phyloP scores from a whole-genome alignment of 352 stramenopile species.

The Porosira glacialis region DNA sequence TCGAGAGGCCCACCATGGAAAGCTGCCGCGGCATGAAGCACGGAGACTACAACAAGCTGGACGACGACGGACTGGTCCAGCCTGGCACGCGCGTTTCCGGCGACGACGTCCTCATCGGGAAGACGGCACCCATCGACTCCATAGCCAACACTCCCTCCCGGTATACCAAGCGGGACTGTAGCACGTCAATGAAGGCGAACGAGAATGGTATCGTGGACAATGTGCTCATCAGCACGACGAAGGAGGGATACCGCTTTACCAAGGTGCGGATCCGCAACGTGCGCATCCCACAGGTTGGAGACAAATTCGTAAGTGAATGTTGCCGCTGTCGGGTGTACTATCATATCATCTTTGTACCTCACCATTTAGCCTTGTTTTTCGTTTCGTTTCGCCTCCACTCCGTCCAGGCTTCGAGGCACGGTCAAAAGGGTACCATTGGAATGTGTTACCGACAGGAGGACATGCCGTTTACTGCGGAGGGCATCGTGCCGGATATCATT shows the following conservation, averaged over 20 bases:
- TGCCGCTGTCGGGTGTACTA: no score
- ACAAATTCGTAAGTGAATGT: no score
- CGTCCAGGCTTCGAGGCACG: slow-evolving; percentile 86
- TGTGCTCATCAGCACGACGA: slow-evolving; percentile 97
- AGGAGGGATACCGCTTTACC: slow-evolving; percentile 89
- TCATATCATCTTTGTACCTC: no score
- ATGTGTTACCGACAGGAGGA: slow-evolving; percentile 99
- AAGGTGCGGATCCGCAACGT: slow-evolving; percentile 98
- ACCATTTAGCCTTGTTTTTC: no score
- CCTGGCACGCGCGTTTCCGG: slow-evolving; percentile 95
- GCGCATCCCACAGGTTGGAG: slow-evolving; percentile 96
- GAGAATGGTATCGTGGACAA: slow-evolving; percentile 99
- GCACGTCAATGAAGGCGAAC: slow-evolving; percentile 94
- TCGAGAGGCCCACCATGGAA: slow-evolving; percentile 94
- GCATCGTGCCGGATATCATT: slow-evolving; percentile 99
- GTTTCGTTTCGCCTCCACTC: no score
- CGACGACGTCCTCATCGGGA: slow-evolving; percentile 98
- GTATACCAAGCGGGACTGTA: slow-evolving; percentile 95
- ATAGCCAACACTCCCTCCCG: slow-evolving; percentile 77
- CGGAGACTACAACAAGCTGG: slow-evolving; percentile 97
- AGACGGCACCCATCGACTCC: slow-evolving; percentile 88
- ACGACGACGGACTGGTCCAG: slow-evolving; percentile 95
- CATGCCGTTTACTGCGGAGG: slow-evolving; percentile 99
- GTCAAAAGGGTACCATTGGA: slow-evolving; percentile 96
- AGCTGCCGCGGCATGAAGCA: slow-evolving; percentile 91